Base-by-base conservation (phyloP, 2,329 filamentous ascomycete genomes). In the Fusarium mangiferae region DNA sequence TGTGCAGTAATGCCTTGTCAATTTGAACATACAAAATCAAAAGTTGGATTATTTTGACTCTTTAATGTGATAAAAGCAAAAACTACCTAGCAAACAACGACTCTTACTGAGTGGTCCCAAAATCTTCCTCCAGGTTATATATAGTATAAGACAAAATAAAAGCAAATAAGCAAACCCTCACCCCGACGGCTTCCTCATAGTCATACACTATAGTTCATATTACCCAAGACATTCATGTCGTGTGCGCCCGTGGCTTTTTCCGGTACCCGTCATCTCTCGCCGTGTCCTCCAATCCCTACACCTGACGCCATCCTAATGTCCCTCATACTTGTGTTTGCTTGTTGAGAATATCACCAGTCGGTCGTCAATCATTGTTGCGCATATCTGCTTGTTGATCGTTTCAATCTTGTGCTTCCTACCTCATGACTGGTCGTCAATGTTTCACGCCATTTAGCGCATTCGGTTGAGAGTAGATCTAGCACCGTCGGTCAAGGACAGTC, bases 401-500 rank as follows among this genome's bases (percentile, higher is more conserved):
- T 76, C 63, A 64, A 70, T 73, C 68, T 66, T 74, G 61, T 52
- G 57, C 54, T 70, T 57, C 61, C 52, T 70, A 66, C 64, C 66
- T 68, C 54, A 55, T 71, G 66, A 49, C 57, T 72, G 63, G 54
- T 39, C 58, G 55, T 49, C 60, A 57, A 60, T 65, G 61, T 66
- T 58, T 36, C 51, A 66, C 68, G 74, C 70, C 65, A 45, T 58
- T 61, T 66, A 72, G 67, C 72, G 68, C 63, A 41, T 69, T 70
- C 62, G 62, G 39, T 63, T 62, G 66, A 55, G 75, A 44, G 62
- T 65, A 74, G 66, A 82, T 83, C 81, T 83, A 82, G 73, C 72
- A 79, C 76, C 77, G 72, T 73, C 70, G 75, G 81, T 83, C 78
- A 83, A 83, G 78, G 80, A 80, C 73, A 76, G 71, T 81, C 79